phyloP scores from a whole-genome alignment of 225 moss, liverwort and hornwort species.

The Rhytidiadelphus loreus region DNA sequence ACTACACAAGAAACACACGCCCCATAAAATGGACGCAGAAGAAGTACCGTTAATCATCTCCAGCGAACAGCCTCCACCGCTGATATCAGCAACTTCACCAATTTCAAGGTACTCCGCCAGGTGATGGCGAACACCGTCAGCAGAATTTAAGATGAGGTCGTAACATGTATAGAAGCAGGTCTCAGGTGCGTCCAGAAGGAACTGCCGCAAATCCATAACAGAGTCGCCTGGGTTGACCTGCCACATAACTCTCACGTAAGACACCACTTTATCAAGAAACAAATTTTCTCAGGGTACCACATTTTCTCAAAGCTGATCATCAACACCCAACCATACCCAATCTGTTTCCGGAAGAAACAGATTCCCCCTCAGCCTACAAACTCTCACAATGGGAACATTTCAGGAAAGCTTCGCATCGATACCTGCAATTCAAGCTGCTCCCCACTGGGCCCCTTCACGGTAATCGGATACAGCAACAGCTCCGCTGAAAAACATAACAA shows the following conservation, averaged over 20 bases:
- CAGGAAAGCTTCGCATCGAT: not conserved
- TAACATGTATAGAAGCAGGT: constrained; percentile 95
- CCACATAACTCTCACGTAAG: not conserved
- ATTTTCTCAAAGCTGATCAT: not conserved
- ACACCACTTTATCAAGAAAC: not conserved
- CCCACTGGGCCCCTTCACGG: constrained; percentile 70
- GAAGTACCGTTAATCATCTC: constrained; percentile 86
- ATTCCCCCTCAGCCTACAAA: not conserved
- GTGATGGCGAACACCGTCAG: constrained; percentile 76
- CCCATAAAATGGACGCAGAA: not conserved
- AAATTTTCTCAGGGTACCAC: not conserved
- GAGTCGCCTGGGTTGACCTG: constrained; percentile 96
- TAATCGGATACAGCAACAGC: constrained; percentile 72
- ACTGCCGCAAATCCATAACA: constrained; percentile 94
- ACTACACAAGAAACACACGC: not conserved
- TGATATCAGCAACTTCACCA: constrained; percentile 92
- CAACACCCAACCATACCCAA: not conserved
- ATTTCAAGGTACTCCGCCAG: constrained; percentile 95
- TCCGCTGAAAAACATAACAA: constrained; percentile 46
- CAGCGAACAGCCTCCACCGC: constrained; percentile 73
- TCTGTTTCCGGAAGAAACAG: not conserved
- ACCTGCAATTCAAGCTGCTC: constrained; percentile 96
- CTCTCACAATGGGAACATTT: not conserved
- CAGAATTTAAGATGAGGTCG: constrained; percentile 77
- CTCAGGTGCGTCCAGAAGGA: constrained; percentile 88